Base-by-base conservation (phyloP, 2,329 filamentous ascomycete species). In the Phoma sp. region DNA sequence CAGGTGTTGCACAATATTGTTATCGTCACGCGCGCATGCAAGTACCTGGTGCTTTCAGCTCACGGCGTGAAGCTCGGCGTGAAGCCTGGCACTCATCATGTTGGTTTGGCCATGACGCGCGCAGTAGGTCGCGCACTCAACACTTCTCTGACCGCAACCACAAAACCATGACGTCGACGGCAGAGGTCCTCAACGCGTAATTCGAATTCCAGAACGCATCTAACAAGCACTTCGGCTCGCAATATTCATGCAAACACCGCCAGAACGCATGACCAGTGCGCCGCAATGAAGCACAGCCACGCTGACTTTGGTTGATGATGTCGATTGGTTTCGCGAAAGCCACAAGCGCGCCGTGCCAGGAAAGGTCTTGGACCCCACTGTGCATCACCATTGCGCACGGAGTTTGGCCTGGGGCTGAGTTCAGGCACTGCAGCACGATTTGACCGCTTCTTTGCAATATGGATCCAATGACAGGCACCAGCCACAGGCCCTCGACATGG, bases 181-280 rank as follows among this genome's bases (percentile, higher is more conserved):
- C 22, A 19, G 36, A 41, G 40, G 9, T 32, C 35, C 13, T 4
- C 17, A 32, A 45, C 29, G 45, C 40, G 36, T 8, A n/a, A 6
- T 25, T 6, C 25, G 2, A 12, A 29, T 43, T 55, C 46, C 43
- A 43, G 52, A 51, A 35, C 43, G 27, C 17, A 22, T 32, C 39
- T 19, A 17, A 15, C 9, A 38, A 37, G 32, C 43, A 47, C 15
- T 38, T 12, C 10, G 25, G 33, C 33, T 38, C 33, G 37, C 52
- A 47, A 32, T 31, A 31, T 43, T 31, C 37, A 51, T 47, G 46
- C 52, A 38, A 55, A 55, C 37, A 43, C 46, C 52, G 46, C 46
- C 41, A 55, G 52, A 55, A 55, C 52, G 52, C 46, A 55, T 55
- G 52, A 55, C 52, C 52, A 51, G 36, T 55, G 52, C 52, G 24